Base-by-base conservation (phyloP, 805 yeast species). In the Kodamaea nitidulidarum region DNA sequence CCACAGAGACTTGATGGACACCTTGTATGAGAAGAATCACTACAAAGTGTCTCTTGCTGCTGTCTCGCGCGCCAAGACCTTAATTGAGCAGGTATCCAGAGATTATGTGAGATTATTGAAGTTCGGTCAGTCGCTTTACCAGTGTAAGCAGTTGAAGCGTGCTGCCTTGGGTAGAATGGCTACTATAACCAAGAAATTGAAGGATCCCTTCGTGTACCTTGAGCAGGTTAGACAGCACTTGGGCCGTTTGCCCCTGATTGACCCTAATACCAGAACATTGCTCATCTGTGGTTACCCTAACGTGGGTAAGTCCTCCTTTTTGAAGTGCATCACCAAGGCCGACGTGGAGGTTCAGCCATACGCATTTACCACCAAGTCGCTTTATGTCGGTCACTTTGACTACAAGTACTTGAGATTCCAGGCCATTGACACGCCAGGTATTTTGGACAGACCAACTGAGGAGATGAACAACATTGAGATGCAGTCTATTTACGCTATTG, bases 101-200 rank as follows among this genome's bases (percentile, higher is more conserved):
- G 99, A 93, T 71, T 93, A 93, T 63, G 84, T 82, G 48, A 80
- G 99, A 61, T 77, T 93, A 54, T 75, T 93, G 59, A 93, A 93
- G 71, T 93, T 90, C 58, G 98, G 98, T 55, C 98, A 93, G 73
- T 90, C 97, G 31, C 72, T 93, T 48, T 93, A 88, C 70, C 99
- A 95, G 73, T 93, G 99, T 78, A 93, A 93, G 70, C 98, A 93
- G 72, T 80, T 93, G 62, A 93, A 93, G 67, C 79, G 97, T 60
- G 99, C 99, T 51, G 99, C 98, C 22, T 71, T 93, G 55, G 99
- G 99, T 75, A 85, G 99, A 70, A 93, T 93, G 99, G 99, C 98
- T 40, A 93, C 99, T 25, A 88, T 93, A 56, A 82, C 82, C 57
- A 93, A 93, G 75, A 88, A 95, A 53, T 76, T 93, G 60, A 93